Evolutionary conservation across 768 basidiomycete species (phyloP).

Genomic region (Rossbeevera mucosa): DNA sequence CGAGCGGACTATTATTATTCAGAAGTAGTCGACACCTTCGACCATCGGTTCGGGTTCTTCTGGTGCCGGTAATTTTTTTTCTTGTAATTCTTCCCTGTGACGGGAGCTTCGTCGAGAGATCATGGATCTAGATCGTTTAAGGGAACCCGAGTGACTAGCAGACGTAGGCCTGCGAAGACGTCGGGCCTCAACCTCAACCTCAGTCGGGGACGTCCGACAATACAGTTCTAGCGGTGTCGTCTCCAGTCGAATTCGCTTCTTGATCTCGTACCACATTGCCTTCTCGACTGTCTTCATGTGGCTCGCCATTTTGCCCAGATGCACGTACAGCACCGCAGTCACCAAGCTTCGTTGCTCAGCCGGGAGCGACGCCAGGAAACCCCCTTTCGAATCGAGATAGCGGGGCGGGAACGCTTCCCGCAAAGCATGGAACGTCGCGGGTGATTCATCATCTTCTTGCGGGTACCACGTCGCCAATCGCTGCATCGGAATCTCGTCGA

Average conservation of each 20-base stretch:
- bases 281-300: conserved; percentile 40
- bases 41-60: conserved; percentile 14
- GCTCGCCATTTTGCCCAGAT: conserved; percentile 30
- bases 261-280: conserved; percentile 33
- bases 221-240: conserved; percentile 21
- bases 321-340: conserved; percentile 31
- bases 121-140: conserved; percentile 3
- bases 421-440: conserved; percentile 32
- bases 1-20: conserved; percentile 12
- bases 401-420: conserved; percentile 39
- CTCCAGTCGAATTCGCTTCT: conserved; percentile 29
- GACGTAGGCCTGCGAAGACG: conserved; percentile 6
- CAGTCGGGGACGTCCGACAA: conserved; percentile 6
- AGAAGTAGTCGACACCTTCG: conserved; percentile 34
- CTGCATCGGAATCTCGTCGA: conserved; percentile 31
- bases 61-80: neutral
- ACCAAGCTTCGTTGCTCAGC: conserved; percentile 33
- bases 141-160: neutral
- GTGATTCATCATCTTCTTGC: conserved; percentile 21
- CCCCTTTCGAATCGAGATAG: conserved; percentile 28
- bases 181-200: neutral
- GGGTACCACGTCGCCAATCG: conserved; percentile 30
- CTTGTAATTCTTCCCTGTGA: neutral
- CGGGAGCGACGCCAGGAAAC: conserved; percentile 36
- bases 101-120: conserved; percentile 2